Evolutionary conservation across 345 rosid genomes (phyloP), one percentile per base, ranked within the genome.

Genomic region (Hirschfeldia incana): DNA sequence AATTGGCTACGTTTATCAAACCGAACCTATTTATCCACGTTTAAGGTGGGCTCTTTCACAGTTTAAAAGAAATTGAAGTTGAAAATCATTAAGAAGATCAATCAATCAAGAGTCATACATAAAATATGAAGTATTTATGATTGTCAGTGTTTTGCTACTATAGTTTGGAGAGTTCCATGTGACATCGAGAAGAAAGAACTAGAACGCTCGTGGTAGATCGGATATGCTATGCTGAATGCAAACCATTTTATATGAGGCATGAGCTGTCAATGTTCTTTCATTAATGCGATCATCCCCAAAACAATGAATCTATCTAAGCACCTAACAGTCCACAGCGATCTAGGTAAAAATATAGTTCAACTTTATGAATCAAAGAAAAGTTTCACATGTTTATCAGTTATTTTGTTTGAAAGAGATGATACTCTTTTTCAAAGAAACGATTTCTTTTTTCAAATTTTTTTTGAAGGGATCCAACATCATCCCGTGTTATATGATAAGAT

Each of bases 351-450:
- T 49, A 60, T 15, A 32, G 27, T 29, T 57, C 78, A 64, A 36
- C 60, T 58, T 10, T 34, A 34, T 65, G 10, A 13, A 58, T 57
- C 33, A 39, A 57, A 67, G 42, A 66, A 67, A 75, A 75, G 67
- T 57, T 30, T 67, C 73, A 75, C 67, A 67, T 75, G 59, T 67
- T 37, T 39, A 9, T 28, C 65, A 15, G 9, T 15, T 21, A 7
- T 58, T 57, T 11, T 21, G 26, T 33, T 74, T 51, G 37, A 51
- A 62, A 33, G 21, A 55, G 16, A 33, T 17, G 17, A 46, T 2
- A 0, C 1, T 1, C 0, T 39, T 39, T 37, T 39, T 39, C 0
- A 3, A 75, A 3, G 33, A 17, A 32, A 32, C 34, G 5, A 21
- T 21, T 21, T 21, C 21, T 21, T 21, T 21, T 21, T 21, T 21